Evolutionary conservation across 2,329 filamentous ascomycete genomes (phyloP).

Genomic region (Fusarium multiceps): DNA sequence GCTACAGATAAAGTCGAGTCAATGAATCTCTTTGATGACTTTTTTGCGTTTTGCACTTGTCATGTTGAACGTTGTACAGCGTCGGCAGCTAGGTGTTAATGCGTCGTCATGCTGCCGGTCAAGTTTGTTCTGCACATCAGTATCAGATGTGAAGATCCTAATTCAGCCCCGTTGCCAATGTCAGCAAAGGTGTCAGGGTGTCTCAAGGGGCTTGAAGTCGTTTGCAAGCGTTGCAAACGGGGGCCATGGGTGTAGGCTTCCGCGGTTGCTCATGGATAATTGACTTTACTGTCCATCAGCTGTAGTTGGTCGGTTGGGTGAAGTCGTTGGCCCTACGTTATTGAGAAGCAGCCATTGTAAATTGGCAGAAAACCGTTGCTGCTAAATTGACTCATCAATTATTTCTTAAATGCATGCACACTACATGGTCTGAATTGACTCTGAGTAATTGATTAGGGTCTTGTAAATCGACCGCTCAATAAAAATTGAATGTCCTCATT

Average conservation of each 20-base stretch:
- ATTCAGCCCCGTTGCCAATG: slow-evolving; percentile 8
- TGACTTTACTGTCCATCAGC: background rate
- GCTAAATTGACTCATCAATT: background rate
- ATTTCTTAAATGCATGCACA: background rate
- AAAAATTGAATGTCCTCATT: background rate
- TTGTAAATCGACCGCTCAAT: background rate
- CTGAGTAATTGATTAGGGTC: background rate
- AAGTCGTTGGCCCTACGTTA: too few species aligned
- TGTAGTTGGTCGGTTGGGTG: background rate
- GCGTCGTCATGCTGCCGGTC: background rate
- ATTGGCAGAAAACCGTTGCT: background rate
- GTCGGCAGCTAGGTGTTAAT: slow-evolving; percentile 9
- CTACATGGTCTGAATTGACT: background rate
- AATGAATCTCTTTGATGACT: background rate
- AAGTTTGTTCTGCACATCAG: slow-evolving; percentile 30
- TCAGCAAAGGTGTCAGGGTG: background rate
- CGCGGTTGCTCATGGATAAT: background rate
- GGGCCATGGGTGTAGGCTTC: background rate
- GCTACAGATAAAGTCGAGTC: slow-evolving; percentile 13
- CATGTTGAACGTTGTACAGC: slow-evolving; percentile 17
- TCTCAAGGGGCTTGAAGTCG: background rate
- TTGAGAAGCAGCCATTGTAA: too few species aligned
- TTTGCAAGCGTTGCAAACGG: background rate
- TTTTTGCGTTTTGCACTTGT: background rate
- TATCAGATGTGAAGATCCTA: slow-evolving; percentile 29